Evolutionary conservation across 345 rosid species (phyloP), one percentile per base, ranked within the genome.

Genomic region (Heritiera fomes): DNA sequence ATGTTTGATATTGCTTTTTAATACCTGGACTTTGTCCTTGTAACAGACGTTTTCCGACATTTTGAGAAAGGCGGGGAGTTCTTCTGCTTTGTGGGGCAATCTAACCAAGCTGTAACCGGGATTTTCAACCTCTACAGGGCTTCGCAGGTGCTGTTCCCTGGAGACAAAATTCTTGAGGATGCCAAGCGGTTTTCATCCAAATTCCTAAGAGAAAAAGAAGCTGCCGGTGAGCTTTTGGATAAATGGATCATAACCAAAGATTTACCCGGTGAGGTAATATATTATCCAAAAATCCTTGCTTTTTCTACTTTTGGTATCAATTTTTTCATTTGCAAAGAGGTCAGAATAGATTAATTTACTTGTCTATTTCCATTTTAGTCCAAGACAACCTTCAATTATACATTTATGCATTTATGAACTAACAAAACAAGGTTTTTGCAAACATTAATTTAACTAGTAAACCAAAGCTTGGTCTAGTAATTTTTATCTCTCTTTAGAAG

Each of bases 231-330:
- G 66, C 87, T 97, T 58, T 46, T 91, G 2, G 99, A 97, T 71
- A 97, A 97, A 84, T 97, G 99, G 99, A 84, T 97, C 68, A 94
- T 94, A 61, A 90, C 90, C 77, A 97, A 94, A 80, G 99, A 97
- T 85, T 83, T 97, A 56, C 92, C 97, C 8, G 96, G 98, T 45
- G 99, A 97, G 95, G 99, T 96, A 83, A 13, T 53, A 18, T 8
- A n/a, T 34, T 75, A 7, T 47, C 28, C 28, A 5, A 8, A 56
- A 47, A 72, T 20, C n/a, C 11, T 18, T 18, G 2, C 28, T 32
- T 73, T 40, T 13, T 5, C 45, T 14, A 13, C 45, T 47, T 74
- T 58, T 23, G 66, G 10, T 53, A 9, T 50, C 47, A 23, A 40
- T 13, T 80, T 78, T 7, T 62, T 30, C 55, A 15, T 50, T 52